These are phyloP conservation scores for Elongisporangium undulatum DNA, from an alignment of 352 stramenopile genomes.

Conservation along the genomic window DNA sequence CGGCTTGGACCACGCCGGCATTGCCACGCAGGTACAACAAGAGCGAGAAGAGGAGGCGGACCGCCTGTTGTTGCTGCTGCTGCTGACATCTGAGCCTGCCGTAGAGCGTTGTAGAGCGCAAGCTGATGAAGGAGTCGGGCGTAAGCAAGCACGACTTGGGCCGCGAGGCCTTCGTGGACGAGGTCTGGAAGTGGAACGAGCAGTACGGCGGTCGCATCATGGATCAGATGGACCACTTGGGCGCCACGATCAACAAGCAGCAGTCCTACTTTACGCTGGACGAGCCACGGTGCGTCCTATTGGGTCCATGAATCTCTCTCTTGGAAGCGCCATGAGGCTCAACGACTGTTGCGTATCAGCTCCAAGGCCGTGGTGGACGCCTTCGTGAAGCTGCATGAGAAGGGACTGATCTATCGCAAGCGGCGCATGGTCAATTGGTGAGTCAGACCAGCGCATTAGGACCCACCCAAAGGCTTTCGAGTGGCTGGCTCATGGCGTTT, in stretches of 20 bases:
- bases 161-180: slow-evolving; percentile 95
- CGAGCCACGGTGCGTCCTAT: slow-evolving; percentile 80
- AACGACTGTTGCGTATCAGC: slow-evolving; percentile 10
- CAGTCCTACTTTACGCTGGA: slow-evolving; percentile 99
- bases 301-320: not conserved
- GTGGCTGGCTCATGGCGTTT: not conserved
- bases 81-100: not conserved
- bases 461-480: not conserved
- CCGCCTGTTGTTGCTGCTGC: not conserved
- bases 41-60: not conserved
- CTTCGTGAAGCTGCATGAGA: slow-evolving; percentile 92
- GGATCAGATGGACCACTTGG: slow-evolving; percentile 92
- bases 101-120: slow-evolving; percentile 97
- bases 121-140: slow-evolving; percentile 94
- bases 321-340: not conserved
- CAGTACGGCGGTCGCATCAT: slow-evolving; percentile 97
- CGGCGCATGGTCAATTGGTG: slow-evolving; percentile 99
- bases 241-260: slow-evolving; percentile 95
- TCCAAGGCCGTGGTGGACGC: slow-evolving; percentile 54
- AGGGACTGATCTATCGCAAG: slow-evolving; percentile 96
- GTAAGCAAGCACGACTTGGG: slow-evolving; percentile 94
- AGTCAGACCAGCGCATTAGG: slow-evolving; percentile 21
- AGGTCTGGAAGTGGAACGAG: slow-evolving; percentile 98
- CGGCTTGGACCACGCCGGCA: slow-evolving; percentile 98
- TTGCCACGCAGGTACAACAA: slow-evolving; percentile 92